phyloP scores from a whole-genome alignment of 495 filamentous ascomycete genomes.

The Haplographium delicatum region DNA sequence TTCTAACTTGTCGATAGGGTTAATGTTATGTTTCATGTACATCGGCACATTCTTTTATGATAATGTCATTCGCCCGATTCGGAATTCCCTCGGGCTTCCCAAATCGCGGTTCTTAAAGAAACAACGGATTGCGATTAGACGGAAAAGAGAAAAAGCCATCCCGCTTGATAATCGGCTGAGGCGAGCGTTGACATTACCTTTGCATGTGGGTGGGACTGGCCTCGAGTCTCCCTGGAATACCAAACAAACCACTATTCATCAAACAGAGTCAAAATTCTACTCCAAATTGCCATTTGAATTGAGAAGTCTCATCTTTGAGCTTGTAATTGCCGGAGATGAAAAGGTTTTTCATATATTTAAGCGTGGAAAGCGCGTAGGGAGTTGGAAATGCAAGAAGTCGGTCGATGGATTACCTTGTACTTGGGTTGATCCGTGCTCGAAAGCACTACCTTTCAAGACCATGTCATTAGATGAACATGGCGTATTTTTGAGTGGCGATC shows the following conservation, averaged over 20 bases:
- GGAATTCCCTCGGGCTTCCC: background rate
- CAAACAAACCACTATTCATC: background rate
- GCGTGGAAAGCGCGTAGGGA: background rate
- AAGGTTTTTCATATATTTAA: constrained; percentile 4
- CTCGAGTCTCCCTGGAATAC: background rate
- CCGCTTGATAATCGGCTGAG: background rate
- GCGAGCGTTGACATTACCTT: background rate
- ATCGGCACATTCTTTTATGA: background rate
- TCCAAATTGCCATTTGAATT: constrained; percentile 1
- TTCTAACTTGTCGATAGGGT: background rate
- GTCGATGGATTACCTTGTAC: constrained; percentile 2
- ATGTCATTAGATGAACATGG: background rate
- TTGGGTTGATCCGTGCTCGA: constrained; percentile 5
- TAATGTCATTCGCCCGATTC: no score
- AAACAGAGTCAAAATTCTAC: background rate
- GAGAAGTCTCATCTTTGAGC: background rate
- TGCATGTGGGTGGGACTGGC: background rate
- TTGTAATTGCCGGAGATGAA: background rate
- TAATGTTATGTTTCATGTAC: background rate
- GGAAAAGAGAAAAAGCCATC: background rate
- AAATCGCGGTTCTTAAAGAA: background rate
- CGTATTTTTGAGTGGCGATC: constrained; percentile 1
- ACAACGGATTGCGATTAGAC: background rate
- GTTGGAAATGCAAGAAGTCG: background rate
- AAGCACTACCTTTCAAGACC: constrained; percentile 2